A percentile compares a stretch with the other conserved stretches of the same genome.
phyloP scores from a whole-genome alignment of 2,329 filamentous ascomycete species.

The Leptographium wingfieldii region DNA sequence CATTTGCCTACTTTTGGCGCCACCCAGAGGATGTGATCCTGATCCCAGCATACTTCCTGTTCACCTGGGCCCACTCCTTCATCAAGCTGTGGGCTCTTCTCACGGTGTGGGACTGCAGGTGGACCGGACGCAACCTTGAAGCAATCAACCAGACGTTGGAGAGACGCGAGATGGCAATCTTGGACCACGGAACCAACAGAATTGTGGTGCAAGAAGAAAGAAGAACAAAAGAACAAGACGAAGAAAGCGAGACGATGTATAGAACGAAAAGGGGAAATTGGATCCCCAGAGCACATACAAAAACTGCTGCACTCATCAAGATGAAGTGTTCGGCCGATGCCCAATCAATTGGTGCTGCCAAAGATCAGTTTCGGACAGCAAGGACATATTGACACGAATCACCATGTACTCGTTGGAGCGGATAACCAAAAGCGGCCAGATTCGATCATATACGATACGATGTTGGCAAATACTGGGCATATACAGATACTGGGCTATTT shows the following conservation, averaged over 20 bases:
- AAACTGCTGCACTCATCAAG: not conserved
- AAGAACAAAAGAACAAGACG: not conserved
- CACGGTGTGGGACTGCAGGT: conserved; percentile 35
- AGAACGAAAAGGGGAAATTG: not conserved
- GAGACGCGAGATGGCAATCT: not conserved
- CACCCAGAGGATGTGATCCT: conserved; percentile 39
- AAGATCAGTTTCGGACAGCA: too few species aligned
- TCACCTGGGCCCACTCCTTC: conserved; percentile 44
- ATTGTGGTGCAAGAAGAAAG: not conserved
- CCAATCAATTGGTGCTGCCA: too few species aligned
- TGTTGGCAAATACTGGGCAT: too few species aligned
- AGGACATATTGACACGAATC: too few species aligned
- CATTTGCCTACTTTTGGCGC: conserved; percentile 36
- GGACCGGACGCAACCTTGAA: conserved; percentile 26
- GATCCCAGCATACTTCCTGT: conserved; percentile 36
- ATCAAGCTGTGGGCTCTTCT: conserved; percentile 43
- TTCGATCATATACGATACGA: too few species aligned
- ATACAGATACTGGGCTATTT: too few species aligned
- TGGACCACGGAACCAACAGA: not conserved
- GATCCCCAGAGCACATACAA: not conserved
- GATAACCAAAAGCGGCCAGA: too few species aligned
- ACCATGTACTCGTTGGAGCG: too few species aligned
- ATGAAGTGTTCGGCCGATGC: too few species aligned
- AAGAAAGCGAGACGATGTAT: not conserved
- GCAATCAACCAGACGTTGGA: conserved; percentile 6